A percentile compares a stretch with the other conserved stretches of the same genome.
Evolutionary conservation across 495 filamentous ascomycete species (phyloP).

Genomic region (Trichoderma virens): DNA sequence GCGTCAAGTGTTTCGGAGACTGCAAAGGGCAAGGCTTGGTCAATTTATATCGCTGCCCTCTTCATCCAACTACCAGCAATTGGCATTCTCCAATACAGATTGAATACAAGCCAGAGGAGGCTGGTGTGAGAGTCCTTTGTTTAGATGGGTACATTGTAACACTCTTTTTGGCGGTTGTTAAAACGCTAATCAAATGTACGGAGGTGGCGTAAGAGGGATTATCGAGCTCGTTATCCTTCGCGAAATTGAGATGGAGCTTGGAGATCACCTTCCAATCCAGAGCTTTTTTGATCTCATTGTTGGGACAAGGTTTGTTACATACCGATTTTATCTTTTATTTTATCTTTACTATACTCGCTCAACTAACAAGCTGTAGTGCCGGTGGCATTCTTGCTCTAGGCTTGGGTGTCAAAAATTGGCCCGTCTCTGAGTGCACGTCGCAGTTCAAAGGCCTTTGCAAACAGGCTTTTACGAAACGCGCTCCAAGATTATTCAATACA

Average conservation of each 20-base stretch:
- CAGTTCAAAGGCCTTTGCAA: slow-evolving; percentile 35
- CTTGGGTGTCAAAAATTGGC: slow-evolving; percentile 42
- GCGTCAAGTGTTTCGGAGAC: slow-evolving; percentile 25
- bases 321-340: slow-evolving; percentile 7
- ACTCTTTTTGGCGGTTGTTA: not conserved
- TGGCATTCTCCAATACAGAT: slow-evolving; percentile 32
- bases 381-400: slow-evolving; percentile 51
- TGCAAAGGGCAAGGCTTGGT: slow-evolving; percentile 23
- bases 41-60: slow-evolving; percentile 26
- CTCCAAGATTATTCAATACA: slow-evolving; percentile 25
- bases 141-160: slow-evolving; percentile 46
- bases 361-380: no score
- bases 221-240: slow-evolving; percentile 39
- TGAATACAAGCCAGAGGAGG: slow-evolving; percentile 33
- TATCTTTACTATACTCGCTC: slow-evolving; percentile 10
- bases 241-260: slow-evolving; percentile 33
- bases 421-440: slow-evolving; percentile 31
- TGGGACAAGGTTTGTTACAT: slow-evolving; percentile 34
- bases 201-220: slow-evolving; percentile 44
- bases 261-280: slow-evolving; percentile 30
- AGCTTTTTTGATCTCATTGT: slow-evolving; percentile 45
- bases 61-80: slow-evolving; percentile 22
- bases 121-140: slow-evolving; percentile 44
- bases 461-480: slow-evolving; percentile 30
- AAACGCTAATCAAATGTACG: slow-evolving; percentile 13